A percentile compares a stretch with the other conserved stretches of the same genome.
phyloP scores from a whole-genome alignment of 1,284 basidiomycete species.

The Cryptococcus floricola region DNA sequence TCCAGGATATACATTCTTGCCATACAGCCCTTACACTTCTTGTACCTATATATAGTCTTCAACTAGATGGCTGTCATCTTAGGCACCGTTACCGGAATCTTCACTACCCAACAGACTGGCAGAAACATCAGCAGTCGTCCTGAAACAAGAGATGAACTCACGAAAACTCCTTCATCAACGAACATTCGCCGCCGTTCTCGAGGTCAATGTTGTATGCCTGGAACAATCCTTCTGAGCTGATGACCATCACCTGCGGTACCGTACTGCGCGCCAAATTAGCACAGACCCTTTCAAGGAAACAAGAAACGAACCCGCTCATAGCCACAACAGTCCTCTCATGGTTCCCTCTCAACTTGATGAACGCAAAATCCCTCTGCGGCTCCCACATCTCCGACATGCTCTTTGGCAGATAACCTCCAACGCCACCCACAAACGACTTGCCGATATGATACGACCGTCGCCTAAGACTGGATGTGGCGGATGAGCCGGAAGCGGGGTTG shows the following conservation, averaged over 20 bases:
- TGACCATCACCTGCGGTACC: conserved; percentile 94
- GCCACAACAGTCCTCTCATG: conserved; percentile 72
- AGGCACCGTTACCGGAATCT: conserved; percentile 2
- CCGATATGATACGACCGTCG: conserved; percentile 71
- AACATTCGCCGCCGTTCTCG: conserved; percentile 93
- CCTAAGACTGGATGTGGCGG: conserved; percentile 39
- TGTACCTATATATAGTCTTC: not conserved
- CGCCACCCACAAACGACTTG: conserved; percentile 71
- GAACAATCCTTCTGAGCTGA: conserved; percentile 91
- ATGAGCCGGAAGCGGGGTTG: conserved; percentile 7
- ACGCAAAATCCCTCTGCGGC: conserved; percentile 91
- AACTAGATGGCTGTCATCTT: too few species aligned
- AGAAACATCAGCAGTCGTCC: not conserved
- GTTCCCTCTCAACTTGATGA: conserved; percentile 79
- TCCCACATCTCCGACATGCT: conserved; percentile 96
- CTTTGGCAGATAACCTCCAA: conserved; percentile 86
- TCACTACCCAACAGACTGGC: conserved; percentile 13
- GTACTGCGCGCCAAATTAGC: conserved; percentile 55
- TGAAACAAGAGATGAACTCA: conserved; percentile 24
- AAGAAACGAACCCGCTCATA: conserved; percentile 65
- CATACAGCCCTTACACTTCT: not conserved
- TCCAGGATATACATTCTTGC: conserved; percentile 1
- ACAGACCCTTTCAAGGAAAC: not conserved
- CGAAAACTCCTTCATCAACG: conserved; percentile 87
- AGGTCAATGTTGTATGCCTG: conserved; percentile 95